phyloP scores from a whole-genome alignment of 2,329 filamentous ascomycete genomes.

The Colletotrichum acutatum region DNA sequence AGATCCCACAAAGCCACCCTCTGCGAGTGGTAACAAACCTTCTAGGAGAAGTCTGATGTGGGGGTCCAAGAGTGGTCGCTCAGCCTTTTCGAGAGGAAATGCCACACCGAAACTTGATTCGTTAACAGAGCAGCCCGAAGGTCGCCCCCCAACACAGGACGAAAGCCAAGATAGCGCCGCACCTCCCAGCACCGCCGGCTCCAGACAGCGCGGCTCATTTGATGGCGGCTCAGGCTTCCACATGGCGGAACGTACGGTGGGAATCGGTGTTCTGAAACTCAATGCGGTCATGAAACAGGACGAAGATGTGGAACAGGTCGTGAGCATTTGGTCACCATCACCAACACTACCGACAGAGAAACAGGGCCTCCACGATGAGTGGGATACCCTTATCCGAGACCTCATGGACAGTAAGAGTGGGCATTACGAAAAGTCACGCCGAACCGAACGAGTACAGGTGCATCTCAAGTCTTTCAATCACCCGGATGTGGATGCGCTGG shows the following conservation, averaged over 20 bases:
- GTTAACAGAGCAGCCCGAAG: constrained; percentile 57
- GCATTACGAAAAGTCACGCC: constrained; percentile 77
- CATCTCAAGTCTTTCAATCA: constrained; percentile 82
- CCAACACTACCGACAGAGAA: constrained; percentile 65
- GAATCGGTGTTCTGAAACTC: constrained; percentile 81
- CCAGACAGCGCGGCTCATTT: constrained; percentile 46
- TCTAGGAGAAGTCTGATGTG: constrained; percentile 71
- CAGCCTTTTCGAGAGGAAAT: constrained; percentile 64
- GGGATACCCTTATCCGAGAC: constrained; percentile 78
- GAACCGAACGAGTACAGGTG: constrained; percentile 81
- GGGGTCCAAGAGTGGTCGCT: constrained; percentile 63
- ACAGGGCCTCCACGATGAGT: constrained; percentile 71
- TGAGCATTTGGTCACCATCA: constrained; percentile 80
- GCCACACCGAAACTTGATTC: constrained; percentile 63
- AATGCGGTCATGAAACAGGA: constrained; percentile 78
- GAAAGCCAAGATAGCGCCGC: constrained; percentile 54
- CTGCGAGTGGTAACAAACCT: constrained; percentile 56
- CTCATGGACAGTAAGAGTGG: constrained; percentile 80
- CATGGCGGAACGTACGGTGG: constrained; percentile 76
- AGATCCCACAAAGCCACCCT: constrained; percentile 53
- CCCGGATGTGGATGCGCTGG: constrained; percentile 80
- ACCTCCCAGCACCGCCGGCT: constrained; percentile 68
- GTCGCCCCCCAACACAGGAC: constrained; percentile 51
- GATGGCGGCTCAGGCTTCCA: constrained; percentile 47
- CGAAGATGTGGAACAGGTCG: constrained; percentile 78